Base-by-base conservation (phyloP, 306 rosid genomes). In the Betula pendula region DNA sequence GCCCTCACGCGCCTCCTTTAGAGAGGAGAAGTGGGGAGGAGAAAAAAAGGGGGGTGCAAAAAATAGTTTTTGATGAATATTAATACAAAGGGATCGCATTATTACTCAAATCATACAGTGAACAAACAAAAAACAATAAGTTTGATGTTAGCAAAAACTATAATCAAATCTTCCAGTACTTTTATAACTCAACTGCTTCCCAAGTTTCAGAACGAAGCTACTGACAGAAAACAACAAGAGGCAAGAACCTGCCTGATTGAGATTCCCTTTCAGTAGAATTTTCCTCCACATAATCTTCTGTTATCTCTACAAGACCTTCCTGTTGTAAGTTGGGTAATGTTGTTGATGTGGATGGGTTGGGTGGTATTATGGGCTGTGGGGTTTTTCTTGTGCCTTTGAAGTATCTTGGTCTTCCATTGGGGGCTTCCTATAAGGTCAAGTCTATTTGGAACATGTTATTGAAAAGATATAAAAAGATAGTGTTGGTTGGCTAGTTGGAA, bases 261-360 rank as follows among this genome's bases (percentile, higher is more conserved):
- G 85, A 75, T 68, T 83, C 87, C 24, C 58, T 77, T 49, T 78
- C 70, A 6, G 51, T 14, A 22, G 85, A 79, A 55, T 48, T 84
- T 67, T 84, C 84, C 84, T 90, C 97, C 84, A 68, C 81, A 71
- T 91, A 90, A 71, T 92, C 96, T 86, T 92, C 98, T 71, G 77
- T 75, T 76, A 94, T 94, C 84, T 92, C 96, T 75, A 90, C 87
- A 52, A 94, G 83, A 65, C 92, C 97, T 75, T 89, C 97, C 97
- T 92, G 80, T 70, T 50, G 76, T 74, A 78, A 43, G 75, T n/a
- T n/a, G n/a, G n/a, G n/a, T n/a, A n/a, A n/a, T 29, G 33, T 29
- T 29, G 33, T 29, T 29, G 33, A 29, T 29, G 33, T 29, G 33
- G 33, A 29, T 29, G 33, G 33, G 33, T 29, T 29, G 33, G 33